Percentiles rank a stretch among this genome's conserved stretches.
Conservation (phyloP, 768 basidiomycete genomes). For the Hericium coralloides region DNA sequence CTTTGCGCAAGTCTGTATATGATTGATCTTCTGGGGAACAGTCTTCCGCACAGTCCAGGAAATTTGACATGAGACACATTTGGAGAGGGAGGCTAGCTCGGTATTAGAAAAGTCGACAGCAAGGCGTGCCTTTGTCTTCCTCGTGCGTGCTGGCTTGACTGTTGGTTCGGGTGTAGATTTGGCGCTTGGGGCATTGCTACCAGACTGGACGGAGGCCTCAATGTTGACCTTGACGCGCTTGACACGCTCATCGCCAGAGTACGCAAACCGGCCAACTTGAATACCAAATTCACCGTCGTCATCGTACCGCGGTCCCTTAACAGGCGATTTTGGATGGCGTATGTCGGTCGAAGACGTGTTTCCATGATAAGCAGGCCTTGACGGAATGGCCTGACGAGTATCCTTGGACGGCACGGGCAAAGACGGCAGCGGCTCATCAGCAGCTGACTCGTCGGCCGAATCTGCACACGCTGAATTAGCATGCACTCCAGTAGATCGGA, state of each 20-base stretch:
- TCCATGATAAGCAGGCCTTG: too few species aligned
- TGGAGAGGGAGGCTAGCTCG: slow-evolving; percentile 38
- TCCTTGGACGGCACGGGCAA: too few species aligned
- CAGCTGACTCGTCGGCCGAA: neutral
- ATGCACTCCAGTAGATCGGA: neutral
- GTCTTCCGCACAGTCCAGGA: slow-evolving; percentile 68
- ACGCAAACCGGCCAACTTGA: neutral
- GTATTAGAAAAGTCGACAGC: slow-evolving; percentile 17
- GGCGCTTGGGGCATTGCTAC: neutral
- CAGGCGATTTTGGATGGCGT: too few species aligned
- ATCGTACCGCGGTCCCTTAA: neutral
- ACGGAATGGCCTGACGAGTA: too few species aligned
- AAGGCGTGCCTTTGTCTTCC: neutral
- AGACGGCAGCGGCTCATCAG: too few species aligned
- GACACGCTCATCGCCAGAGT: slow-evolving; percentile 8
- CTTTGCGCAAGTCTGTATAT: slow-evolving; percentile 61
- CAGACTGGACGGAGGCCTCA: neutral
- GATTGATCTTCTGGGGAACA: slow-evolving; percentile 49
- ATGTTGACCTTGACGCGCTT: slow-evolving; percentile 24
- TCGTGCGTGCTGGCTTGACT: neutral
- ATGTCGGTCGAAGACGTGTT: too few species aligned
- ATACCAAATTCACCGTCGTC: neutral
- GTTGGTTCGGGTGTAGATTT: neutral
- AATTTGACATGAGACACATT: slow-evolving; percentile 56
- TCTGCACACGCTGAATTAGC: neutral